phyloP scores from a whole-genome alignment of 2,329 filamentous ascomycete genomes.

The Mycocentrospora acerina region DNA sequence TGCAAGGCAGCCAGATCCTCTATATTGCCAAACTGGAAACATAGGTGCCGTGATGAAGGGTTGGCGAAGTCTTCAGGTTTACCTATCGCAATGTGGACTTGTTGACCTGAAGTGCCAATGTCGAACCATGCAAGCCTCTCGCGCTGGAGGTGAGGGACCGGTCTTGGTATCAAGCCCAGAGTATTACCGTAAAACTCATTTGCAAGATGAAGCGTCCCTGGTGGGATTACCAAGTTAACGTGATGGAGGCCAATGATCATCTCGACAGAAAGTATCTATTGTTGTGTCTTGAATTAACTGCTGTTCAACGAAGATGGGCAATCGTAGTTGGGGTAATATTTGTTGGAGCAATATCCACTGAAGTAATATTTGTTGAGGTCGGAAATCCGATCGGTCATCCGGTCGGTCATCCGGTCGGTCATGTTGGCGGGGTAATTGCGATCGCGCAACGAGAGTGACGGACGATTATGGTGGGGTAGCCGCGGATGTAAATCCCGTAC shows the following conservation, averaged over 20 bases:
- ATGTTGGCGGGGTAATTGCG: too few species aligned
- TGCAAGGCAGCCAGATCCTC: conserved; percentile 54
- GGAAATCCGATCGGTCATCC: too few species aligned
- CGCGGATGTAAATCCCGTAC: too few species aligned
- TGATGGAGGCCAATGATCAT: conserved; percentile 22
- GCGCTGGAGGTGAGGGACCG: conserved; percentile 56
- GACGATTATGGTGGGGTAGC: too few species aligned
- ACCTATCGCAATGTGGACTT: conserved; percentile 58
- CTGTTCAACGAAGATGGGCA: too few species aligned
- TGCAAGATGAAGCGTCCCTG: conserved; percentile 10
- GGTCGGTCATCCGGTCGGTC: too few species aligned
- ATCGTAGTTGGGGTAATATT: too few species aligned
- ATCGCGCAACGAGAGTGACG: too few species aligned
- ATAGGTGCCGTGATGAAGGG: conserved; percentile 56
- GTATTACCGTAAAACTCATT: conserved; percentile 40
- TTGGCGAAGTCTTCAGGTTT: conserved; percentile 25
- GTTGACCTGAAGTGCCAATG: conserved; percentile 56
- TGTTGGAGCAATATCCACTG: too few species aligned
- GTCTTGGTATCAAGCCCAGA: conserved; percentile 54
- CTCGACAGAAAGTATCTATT: too few species aligned
- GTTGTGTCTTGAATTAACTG: too few species aligned
- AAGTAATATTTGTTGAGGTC: too few species aligned
- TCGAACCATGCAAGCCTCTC: conserved; percentile 62
- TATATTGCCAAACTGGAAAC: conserved; percentile 55
- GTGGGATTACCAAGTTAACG: conserved; percentile 17